Base-by-base conservation (phyloP, 2,329 filamentous ascomycete genomes). In the Fusarium caatingaense region DNA sequence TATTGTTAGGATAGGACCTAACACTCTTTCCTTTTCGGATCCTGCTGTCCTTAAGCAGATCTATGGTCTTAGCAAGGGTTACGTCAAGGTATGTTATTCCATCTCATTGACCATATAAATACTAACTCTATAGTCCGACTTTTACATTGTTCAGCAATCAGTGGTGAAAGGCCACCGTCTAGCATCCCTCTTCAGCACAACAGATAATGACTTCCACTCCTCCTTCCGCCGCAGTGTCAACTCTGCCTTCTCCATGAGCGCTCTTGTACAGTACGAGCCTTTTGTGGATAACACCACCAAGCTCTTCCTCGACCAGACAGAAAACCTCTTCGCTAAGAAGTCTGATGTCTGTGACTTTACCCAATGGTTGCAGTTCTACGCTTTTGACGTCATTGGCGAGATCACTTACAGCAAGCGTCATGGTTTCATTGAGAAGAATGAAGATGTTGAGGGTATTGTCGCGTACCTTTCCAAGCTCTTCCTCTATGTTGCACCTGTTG, bases 61-160 rank as follows among this genome's bases (percentile, higher is more conserved):
- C 46, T 97, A 96, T 77, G 92, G 92, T 0, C 80, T 95, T 45
- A 95, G 94, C 77, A 94, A 94, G 79, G 92, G 92, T 0, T 92
- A 93, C 72, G 81, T 87, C 49, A 96, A 96, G 87, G 92, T 92
- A 79, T 49, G 20, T 49, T 1, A 5, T 23, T 16, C 1, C 3
- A 0, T 4, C 4, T 81, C 85, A 93, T 5, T 5, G 1, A 1
- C 6, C 91, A 76, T 0, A 6, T 2, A 2, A 46, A 9, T 37
- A 11, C 28, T 68, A 2, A 59, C 20, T 4, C 2, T 21, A 10
- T 56, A 93, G 89, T 93, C 91, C 30, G 89, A 92, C 68, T 95
- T 95, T 77, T 95, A 95, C 75, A 87, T 91, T 0, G 91, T 94
- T 5, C 92, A 94, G 76, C 89, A 93, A 78, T 89, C 91, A 0